phyloP scores from a whole-genome alignment of 352 stramenopile species.

The Phytophthora pisi region DNA sequence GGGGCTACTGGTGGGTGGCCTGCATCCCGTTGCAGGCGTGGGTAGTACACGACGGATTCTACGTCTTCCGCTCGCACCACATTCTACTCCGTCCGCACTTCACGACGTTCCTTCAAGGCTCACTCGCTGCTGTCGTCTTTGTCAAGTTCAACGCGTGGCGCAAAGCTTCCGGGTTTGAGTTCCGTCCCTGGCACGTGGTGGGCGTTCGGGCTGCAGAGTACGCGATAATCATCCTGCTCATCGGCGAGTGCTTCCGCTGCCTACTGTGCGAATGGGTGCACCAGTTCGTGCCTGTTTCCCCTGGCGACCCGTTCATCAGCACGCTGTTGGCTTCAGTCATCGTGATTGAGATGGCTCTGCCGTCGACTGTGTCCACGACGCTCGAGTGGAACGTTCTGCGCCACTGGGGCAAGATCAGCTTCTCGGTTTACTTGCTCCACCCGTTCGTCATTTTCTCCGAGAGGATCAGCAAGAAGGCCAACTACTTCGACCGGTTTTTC shows the following conservation, averaged over 20 bases:
- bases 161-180: conserved; percentile 15
- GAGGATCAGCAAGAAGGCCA: background rate
- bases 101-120: conserved; percentile 44
- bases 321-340: conserved; percentile 31
- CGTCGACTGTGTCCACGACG: conserved; percentile 24
- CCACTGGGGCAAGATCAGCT: conserved; percentile 43
- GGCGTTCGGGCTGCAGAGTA: conserved; percentile 26
- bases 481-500: conserved; percentile 35
- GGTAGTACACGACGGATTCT: conserved; percentile 29
- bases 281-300: conserved; percentile 16
- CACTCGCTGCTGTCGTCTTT: conserved; percentile 36
- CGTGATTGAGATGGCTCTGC: conserved; percentile 45
- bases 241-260: conserved; percentile 29
- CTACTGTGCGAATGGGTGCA: conserved; percentile 40
- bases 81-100: conserved; percentile 32
- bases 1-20: conserved; percentile 16
- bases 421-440: conserved; percentile 51
- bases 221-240: conserved; percentile 15
- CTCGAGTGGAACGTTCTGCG: conserved; percentile 37
- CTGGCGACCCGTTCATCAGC: conserved; percentile 30
- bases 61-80: conserved; percentile 29
- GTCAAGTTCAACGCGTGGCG: conserved; percentile 25
- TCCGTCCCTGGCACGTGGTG: conserved; percentile 9
- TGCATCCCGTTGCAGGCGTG: conserved; percentile 18
- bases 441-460: conserved; percentile 29